Evolutionary conservation across 2,329 filamentous ascomycete genomes (phyloP), one percentile per base, ranked within the genome.

Genomic region (Nemania diffusa): DNA sequence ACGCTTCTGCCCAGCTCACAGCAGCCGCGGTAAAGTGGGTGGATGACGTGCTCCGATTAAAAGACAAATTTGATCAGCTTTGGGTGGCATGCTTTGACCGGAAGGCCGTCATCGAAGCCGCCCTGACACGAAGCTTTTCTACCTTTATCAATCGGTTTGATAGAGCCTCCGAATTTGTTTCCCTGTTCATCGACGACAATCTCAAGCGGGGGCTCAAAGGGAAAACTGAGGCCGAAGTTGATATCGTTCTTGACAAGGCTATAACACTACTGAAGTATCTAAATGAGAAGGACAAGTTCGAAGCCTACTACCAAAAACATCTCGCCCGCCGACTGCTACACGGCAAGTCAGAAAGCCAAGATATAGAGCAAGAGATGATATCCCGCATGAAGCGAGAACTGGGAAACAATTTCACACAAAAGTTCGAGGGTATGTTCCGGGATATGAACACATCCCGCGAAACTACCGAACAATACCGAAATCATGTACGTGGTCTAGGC

Each of bases 241-340:
- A 98, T 74, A 79, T 82, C 7, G 88, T 97, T 0, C 83, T 98
- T 46, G 94, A 97, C 66, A 97, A 96, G 77, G 94, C 94, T 13
- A 97, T 97, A 68, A 89, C 91, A 0, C 84, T 99, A 6, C 87
- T 99, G 59, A 90, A 94, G 52, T 97, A 97, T 73, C 87, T 99
- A 42, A 88, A 90, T 62, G 95, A 98, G 75, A 96, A 95, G 80
- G 96, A 99, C 77, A 85, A 97, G 72, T 97, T 99, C 75, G 95
- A 99, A 81, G 89, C 92, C 4, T 99, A 99, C 79, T 98, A 99
- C 83, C 97, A 98, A 83, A 97, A 97, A 78, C 96, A 99, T 80
- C 86, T 99, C 26, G 95, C 93, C 51, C 91, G 93, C 67, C 90
- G 96, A 58, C 83, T 99, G 48, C 84, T 99, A 20, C 92, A 96